Evolutionary conservation across 371 early-diverging fungal genomes (phyloP), one percentile per base, ranked within the genome.

Genomic region (Mucor racemosus): DNA sequence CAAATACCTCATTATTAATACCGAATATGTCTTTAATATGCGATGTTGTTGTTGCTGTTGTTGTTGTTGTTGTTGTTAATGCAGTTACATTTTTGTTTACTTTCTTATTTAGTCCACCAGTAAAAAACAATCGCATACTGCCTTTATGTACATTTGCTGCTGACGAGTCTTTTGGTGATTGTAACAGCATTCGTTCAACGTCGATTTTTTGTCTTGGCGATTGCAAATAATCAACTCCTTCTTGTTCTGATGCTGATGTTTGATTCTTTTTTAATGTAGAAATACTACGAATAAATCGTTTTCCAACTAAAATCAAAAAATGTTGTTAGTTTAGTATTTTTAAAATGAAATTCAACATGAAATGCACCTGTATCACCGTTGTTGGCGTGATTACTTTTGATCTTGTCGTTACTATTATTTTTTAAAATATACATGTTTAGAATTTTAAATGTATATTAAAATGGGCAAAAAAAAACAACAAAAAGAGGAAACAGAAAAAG

Each of bases 211-310:
- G 34, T 13, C 41, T 33, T 41, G 58, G 11, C 3, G 56, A 35
- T 34, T 15, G n/a, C 34, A 8, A 17, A 1, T 7, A n/a, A 3
- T 36, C 36, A 4, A 9, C 0, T 7, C 35, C 56, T 7, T 56
- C 36, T n/a, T 56, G 13, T 4, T 21, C 36, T 34, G 56, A 26
- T 36, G 44, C 13, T 42, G 44, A 26, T 26, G 26, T n/a, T 3
- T 40, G 56, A n/a, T 44, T 69, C 36, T 58, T 66, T 46, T 48
- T 66, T 11, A 71, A 35, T 3, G 67, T 53, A 15, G 67, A 67
- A 8, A 71, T 50, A n/a, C 67, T 71, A 34, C 64, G 60, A 58
- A 71, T 44, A 50, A 71, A 57, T 21, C 67, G 59, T 64, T 56
- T 67, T 7, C 67, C 61, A 10, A 67, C 71, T 64, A 36, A n/a